Base-by-base conservation (phyloP, 2,329 filamentous ascomycete genomes). In the Colletotrichum graminicola region DNA sequence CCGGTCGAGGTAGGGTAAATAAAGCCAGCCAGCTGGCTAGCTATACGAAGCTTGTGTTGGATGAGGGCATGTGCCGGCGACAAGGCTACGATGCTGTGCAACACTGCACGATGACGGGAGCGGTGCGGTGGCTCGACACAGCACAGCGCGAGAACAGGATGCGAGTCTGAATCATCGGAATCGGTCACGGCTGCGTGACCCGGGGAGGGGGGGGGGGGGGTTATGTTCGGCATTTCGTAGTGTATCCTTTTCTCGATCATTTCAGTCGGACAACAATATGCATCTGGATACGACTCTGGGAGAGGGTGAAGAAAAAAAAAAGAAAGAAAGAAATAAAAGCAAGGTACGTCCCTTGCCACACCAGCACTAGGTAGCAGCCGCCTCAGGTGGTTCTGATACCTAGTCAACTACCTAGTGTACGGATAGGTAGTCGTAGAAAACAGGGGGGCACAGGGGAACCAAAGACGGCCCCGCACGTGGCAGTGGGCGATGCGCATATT, bases 381-480 rank as follows among this genome's bases (percentile, higher is more conserved):
- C 68, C 39, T 67, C 68, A 67, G 68, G 65, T 67, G 64, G 32
- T 43, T 54, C 41, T 36, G 51, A 29, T 29, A n/a, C n/a, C n/a
- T n/a, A n/a, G n/a, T n/a, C n/a, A n/a, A n/a, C n/a, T n/a, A n/a
- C n/a, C n/a, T n/a, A 29, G 29, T 29, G 29, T 29, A 29, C n/a
- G n/a, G n/a, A n/a, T n/a, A n/a, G n/a, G n/a, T n/a, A n/a, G n/a
- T n/a, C n/a, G n/a, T n/a, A n/a, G n/a, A n/a, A n/a, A n/a, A n/a
- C n/a, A n/a, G n/a, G 29, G 39, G 16, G 56, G 43, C 26, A 14
- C 6, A 29, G 41, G 56, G 39, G 43, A 45, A 60, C 57, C 45
- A 62, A 43, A 36, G 57, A 67, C 36, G 45, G 68, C 62, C 68
- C 64, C 65, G 52, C 68, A 71, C 68, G 68, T 71, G 68, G 68